Percentiles rank a stretch among this genome's conserved stretches.
Conservation (phyloP, 2,329 filamentous ascomycete species). For the Dactylellina haptotyla region DNA sequence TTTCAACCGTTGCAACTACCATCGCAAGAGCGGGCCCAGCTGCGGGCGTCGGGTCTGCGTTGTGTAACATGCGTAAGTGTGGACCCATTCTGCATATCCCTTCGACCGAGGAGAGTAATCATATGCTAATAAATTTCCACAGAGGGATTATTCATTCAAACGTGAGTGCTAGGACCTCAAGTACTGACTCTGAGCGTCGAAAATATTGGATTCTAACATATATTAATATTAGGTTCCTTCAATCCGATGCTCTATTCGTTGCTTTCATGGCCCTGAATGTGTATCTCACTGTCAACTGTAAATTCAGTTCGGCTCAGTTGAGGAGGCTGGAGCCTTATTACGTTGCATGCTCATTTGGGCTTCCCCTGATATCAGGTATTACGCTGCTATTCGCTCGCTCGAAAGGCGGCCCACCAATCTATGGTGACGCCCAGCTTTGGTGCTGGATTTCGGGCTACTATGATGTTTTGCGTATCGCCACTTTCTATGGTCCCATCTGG, state of each 20-base stretch:
- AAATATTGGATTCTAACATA: constrained; percentile 37
- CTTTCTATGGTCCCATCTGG: constrained; percentile 80
- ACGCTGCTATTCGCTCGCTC: constrained; percentile 72
- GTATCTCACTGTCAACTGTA: constrained; percentile 80
- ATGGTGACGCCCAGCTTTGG: constrained; percentile 81
- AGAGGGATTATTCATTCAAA: constrained; percentile 83
- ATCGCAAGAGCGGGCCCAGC: constrained; percentile 73
- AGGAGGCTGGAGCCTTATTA: constrained; percentile 77
- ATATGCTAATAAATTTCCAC: constrained; percentile 61
- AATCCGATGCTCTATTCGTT: constrained; percentile 79
- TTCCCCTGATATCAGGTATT: constrained; percentile 76
- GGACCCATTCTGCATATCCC: constrained; percentile 28
- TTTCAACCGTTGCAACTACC: constrained; percentile 79
- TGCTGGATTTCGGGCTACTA: constrained; percentile 78
- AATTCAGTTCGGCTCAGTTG: constrained; percentile 73
- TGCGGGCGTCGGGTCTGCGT: constrained; percentile 64
- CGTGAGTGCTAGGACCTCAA: constrained; percentile 67
- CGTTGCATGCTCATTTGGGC: constrained; percentile 74
- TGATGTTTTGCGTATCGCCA: constrained; percentile 76
- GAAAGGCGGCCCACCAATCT: constrained; percentile 69
- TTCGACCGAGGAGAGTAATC: constrained; percentile 28
- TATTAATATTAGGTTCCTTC: constrained; percentile 72
- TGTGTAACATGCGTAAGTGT: constrained; percentile 69
- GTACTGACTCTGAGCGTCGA: background rate
- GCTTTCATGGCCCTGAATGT: constrained; percentile 86